Conservation (phyloP, 495 filamentous ascomycete genomes). For the Sabuloglossum arenarium region DNA sequence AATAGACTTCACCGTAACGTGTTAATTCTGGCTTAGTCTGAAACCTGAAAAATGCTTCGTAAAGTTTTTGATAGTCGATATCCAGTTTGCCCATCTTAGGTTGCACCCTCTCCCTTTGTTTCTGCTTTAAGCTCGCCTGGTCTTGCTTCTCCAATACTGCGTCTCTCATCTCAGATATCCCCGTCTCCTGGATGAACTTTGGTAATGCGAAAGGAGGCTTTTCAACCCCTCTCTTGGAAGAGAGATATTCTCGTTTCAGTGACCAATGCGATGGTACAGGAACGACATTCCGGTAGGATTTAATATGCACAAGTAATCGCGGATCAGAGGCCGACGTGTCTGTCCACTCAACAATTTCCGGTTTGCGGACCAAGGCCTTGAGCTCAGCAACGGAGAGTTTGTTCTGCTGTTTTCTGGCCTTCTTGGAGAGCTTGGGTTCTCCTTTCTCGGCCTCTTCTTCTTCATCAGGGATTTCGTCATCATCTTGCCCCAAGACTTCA, state of each 20-base stretch:
- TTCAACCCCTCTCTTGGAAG: conserved; percentile 86
- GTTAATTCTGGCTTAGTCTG: conserved; percentile 91
- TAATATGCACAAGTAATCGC: conserved; percentile 76
- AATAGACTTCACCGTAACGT: conserved; percentile 92
- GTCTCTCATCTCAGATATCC: conserved; percentile 94
- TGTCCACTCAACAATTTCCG: conserved; percentile 93
- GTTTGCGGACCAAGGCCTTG: conserved; percentile 76
- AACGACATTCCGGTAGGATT: conserved; percentile 85
- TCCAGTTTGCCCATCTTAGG: conserved; percentile 96
- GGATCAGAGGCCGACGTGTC: conserved; percentile 88
- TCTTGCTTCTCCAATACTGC: conserved; percentile 91
- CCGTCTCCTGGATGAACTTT: conserved; percentile 94
- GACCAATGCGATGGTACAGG: conserved; percentile 90
- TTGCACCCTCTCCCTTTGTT: conserved; percentile 82
- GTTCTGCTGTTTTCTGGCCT: conserved; percentile 73
- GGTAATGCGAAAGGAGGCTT: conserved; percentile 83
- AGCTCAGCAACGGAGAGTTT: conserved; percentile 89
- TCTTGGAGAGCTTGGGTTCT: conserved; percentile 63
- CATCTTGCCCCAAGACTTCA: conserved; percentile 68
- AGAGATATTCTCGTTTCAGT: conserved; percentile 88
- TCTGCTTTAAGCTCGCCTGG: conserved; percentile 74
- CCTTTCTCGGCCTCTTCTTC: conserved; percentile 49
- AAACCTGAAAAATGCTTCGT: conserved; percentile 93
- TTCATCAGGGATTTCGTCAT: conserved; percentile 73
- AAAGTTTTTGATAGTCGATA: conserved; percentile 94